A percentile compares a stretch with the other conserved stretches of the same genome.
These are phyloP conservation scores for Echria macrotheca DNA, from an alignment of 495 filamentous ascomycete genomes.

Conservation along the genomic window DNA sequence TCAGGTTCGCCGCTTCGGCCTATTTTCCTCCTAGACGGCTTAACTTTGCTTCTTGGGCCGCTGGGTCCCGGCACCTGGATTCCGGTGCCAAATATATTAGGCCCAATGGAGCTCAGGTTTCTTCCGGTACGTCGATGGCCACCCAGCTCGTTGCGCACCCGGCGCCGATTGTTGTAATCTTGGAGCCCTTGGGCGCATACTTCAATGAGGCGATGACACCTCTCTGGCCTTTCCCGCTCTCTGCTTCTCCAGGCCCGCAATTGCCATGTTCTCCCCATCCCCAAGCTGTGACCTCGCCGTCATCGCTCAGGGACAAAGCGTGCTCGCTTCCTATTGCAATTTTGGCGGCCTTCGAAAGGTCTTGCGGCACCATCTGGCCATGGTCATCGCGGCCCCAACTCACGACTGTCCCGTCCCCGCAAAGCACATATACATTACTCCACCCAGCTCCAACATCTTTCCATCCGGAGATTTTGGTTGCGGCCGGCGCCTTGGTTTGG, in stretches of 20 bases:
- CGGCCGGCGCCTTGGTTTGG: conserved; percentile 34
- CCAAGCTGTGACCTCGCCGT: conserved; percentile 65
- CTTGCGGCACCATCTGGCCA: conserved; percentile 65
- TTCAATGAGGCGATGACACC: conserved; percentile 53
- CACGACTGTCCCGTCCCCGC: conserved; percentile 47
- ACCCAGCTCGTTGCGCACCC: conserved; percentile 91
- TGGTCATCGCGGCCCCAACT: conserved; percentile 80
- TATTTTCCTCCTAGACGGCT: conserved; percentile 39
- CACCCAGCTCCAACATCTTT: conserved; percentile 67
- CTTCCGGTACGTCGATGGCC: conserved; percentile 33
- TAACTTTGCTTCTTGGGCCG: too few species aligned
- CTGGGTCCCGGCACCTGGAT: conserved; percentile 23
- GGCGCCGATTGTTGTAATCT: conserved; percentile 58
- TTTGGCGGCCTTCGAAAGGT: conserved; percentile 43
- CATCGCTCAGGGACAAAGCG: conserved; percentile 58
- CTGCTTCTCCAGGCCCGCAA: conserved; percentile 67
- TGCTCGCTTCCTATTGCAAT: conserved; percentile 88
- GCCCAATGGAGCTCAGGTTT: conserved; percentile 8
- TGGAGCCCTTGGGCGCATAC: conserved; percentile 37
- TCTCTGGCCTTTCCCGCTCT: conserved; percentile 58
- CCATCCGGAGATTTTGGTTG: conserved; percentile 38
- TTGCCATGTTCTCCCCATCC: conserved; percentile 99
- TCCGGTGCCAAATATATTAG: background rate
- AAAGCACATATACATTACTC: conserved; percentile 70
- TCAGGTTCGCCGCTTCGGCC: conserved; percentile 46